Percentiles rank a stretch among this genome's conserved stretches.
These are phyloP conservation scores for Trametes villosa DNA, from an alignment of 768 basidiomycete species.

Conservation along the genomic window DNA sequence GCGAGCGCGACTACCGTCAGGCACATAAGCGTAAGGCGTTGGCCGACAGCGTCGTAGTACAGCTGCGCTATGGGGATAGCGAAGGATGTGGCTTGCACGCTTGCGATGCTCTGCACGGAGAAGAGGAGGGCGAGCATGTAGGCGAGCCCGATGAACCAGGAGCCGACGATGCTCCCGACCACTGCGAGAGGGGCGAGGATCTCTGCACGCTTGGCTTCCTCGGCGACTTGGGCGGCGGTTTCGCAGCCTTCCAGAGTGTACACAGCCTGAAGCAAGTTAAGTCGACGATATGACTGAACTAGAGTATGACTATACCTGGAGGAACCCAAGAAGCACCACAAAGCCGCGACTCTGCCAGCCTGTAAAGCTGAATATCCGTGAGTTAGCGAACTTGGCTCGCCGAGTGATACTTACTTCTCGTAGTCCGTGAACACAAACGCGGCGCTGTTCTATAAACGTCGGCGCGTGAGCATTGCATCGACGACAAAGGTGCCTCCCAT, in stretches of 20 bases:
- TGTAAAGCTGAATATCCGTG: slow-evolving; percentile 46
- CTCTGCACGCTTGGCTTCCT: slow-evolving; percentile 60
- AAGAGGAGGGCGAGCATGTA: slow-evolving; percentile 66
- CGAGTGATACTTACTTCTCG: slow-evolving; percentile 46
- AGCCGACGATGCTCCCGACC: slow-evolving; percentile 58
- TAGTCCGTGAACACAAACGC: slow-evolving; percentile 60
- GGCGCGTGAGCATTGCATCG: slow-evolving; percentile 2
- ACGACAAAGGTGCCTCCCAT: background rate
- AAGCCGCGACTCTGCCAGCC: slow-evolving; percentile 59
- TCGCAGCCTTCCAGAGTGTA: slow-evolving; percentile 67
- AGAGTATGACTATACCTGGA: slow-evolving; percentile 41
- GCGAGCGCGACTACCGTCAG: slow-evolving; percentile 52
- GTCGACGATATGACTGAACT: slow-evolving; percentile 4
- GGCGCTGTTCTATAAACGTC: slow-evolving; percentile 49
- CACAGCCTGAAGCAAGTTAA: slow-evolving; percentile 44
- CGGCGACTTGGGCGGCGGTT: slow-evolving; percentile 66
- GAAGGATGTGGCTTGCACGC: background rate
- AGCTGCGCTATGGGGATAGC: slow-evolving; percentile 64
- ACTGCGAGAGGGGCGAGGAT: slow-evolving; percentile 59
- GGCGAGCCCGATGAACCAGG: slow-evolving; percentile 58
- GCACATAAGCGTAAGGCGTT: slow-evolving; percentile 51
- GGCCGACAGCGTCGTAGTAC: slow-evolving; percentile 57
- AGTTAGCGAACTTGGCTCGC: background rate
- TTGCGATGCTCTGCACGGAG: slow-evolving; percentile 46
- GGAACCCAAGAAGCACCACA: slow-evolving; percentile 61